Evolutionary conservation across 139 green algal genomes (phyloP).

Genomic region (Chlorella vulgaris): DNA sequence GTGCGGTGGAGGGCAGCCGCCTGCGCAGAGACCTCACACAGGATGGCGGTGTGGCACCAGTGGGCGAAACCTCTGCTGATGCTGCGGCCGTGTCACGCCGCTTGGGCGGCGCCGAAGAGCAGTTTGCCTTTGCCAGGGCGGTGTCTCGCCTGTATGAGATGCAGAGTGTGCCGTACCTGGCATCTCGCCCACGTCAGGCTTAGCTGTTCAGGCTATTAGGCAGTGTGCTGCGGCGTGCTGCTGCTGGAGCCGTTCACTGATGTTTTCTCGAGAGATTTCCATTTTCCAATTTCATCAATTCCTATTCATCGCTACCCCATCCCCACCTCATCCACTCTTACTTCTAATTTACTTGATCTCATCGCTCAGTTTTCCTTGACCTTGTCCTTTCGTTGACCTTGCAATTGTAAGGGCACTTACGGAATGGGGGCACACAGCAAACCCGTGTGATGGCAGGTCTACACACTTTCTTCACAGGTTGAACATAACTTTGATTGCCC

Average conservation of each 20-base stretch:
- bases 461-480: constrained; percentile 30
- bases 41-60: constrained; percentile 63
- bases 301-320: too few relatives aligned
- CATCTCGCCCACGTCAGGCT: not conserved
- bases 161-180: constrained; percentile 11
- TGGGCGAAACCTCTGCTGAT: constrained; percentile 37
- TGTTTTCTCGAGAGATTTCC: too few relatives aligned
- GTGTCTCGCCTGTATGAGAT: constrained; percentile 78
- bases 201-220: not conserved
- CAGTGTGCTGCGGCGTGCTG: not conserved
- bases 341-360: too few relatives aligned
- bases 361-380: too few relatives aligned
- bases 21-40: constrained; percentile 66
- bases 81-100: constrained; percentile 29
- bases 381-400: too few relatives aligned
- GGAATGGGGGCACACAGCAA: too few relatives aligned
- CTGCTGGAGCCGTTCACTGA: too few relatives aligned
- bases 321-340: too few relatives aligned
- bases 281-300: too few relatives aligned
- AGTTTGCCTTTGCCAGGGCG: constrained; percentile 81
- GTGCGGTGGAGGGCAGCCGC: constrained; percentile 71
- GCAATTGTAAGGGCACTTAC: too few relatives aligned
- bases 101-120: constrained; percentile 77
- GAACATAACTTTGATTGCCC: constrained; percentile 70
- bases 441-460: too few relatives aligned